phyloP scores from a whole-genome alignment of 805 yeast species.

The Teunomyces pallodes region DNA sequence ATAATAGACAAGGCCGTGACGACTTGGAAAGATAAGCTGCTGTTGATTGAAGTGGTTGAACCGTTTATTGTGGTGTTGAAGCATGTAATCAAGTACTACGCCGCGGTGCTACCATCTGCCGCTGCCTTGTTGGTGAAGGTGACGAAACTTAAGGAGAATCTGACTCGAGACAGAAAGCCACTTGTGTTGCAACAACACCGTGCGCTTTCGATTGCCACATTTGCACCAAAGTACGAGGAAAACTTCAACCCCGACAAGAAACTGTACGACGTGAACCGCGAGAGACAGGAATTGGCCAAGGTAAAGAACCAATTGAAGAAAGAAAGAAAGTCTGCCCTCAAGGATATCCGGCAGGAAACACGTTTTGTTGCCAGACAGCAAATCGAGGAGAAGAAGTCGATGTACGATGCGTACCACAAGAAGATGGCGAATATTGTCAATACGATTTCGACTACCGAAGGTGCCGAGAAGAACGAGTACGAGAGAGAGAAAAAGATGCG shows the following conservation, averaged over 20 bases:
- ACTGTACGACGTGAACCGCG: constrained; percentile 80
- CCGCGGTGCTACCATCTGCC: constrained; percentile 30
- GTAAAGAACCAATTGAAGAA: constrained; percentile 83
- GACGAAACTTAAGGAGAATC: constrained; percentile 41
- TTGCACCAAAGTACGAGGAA: constrained; percentile 90
- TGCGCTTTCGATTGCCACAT: constrained; percentile 79
- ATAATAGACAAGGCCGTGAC: constrained; percentile 29
- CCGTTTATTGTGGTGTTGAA: constrained; percentile 47
- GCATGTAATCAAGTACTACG: constrained; percentile 35
- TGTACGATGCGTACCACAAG: constrained; percentile 76
- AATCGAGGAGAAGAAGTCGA: constrained; percentile 71
- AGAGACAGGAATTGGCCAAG: constrained; percentile 79
- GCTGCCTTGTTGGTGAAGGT: constrained; percentile 49
- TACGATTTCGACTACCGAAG: constrained; percentile 88
- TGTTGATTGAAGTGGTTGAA: constrained; percentile 56
- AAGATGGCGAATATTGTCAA: constrained; percentile 87
- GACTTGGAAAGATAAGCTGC: constrained; percentile 62
- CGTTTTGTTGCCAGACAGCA: constrained; percentile 84
- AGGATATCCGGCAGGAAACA: constrained; percentile 87
- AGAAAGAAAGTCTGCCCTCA: constrained; percentile 83
- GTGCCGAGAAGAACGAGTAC: constrained; percentile 89
- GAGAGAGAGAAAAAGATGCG: constrained; percentile 78
- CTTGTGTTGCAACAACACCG: constrained; percentile 78
- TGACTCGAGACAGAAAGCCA: constrained; percentile 45
- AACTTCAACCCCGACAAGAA: constrained; percentile 94